phyloP scores from a whole-genome alignment of 108 stramenopile species.

The Nitzschia putrida region DNA sequence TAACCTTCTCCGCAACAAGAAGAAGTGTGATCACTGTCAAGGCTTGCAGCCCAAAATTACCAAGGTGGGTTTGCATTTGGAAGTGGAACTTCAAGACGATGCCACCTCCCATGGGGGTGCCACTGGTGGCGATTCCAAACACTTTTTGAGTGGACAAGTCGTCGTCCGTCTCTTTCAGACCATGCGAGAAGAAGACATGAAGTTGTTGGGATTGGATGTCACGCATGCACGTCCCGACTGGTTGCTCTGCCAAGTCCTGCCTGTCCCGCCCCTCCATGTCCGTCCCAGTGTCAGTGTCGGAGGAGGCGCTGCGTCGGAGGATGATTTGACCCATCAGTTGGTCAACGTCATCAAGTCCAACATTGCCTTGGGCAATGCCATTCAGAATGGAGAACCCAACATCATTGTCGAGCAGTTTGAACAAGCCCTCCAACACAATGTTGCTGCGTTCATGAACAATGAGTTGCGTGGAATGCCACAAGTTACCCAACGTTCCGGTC shows the following conservation, averaged over 20 bases:
- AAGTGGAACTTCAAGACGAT: conserved; percentile 83
- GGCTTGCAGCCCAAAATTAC: conserved; percentile 81
- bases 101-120: conserved; percentile 48
- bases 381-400: conserved; percentile 88
- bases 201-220: conserved; percentile 88
- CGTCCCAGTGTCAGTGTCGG: conserved; percentile 90
- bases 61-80: conserved; percentile 83
- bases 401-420: conserved; percentile 95
- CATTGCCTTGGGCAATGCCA: conserved; percentile 86
- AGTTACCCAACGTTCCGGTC: conserved; percentile 93
- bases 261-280: conserved; percentile 98
- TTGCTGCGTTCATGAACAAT: conserved; percentile 93
- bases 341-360: conserved; percentile 96
- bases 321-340: conserved; percentile 97
- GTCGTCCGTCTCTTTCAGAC: conserved; percentile 89
- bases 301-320: conserved; percentile 84
- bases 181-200: conserved; percentile 92
- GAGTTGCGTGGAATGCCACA: conserved; percentile 90
- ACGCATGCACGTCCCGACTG: conserved; percentile 95
- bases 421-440: conserved; percentile 94
- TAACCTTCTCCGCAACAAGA: conserved; percentile 77
- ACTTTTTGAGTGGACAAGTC: conserved; percentile 84
- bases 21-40: conserved; percentile 90
- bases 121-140: conserved; percentile 86
- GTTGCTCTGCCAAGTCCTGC: conserved; percentile 94